phyloP scores from a whole-genome alignment of 495 filamentous ascomycete species.

The Lasiosphaeria ovina region DNA sequence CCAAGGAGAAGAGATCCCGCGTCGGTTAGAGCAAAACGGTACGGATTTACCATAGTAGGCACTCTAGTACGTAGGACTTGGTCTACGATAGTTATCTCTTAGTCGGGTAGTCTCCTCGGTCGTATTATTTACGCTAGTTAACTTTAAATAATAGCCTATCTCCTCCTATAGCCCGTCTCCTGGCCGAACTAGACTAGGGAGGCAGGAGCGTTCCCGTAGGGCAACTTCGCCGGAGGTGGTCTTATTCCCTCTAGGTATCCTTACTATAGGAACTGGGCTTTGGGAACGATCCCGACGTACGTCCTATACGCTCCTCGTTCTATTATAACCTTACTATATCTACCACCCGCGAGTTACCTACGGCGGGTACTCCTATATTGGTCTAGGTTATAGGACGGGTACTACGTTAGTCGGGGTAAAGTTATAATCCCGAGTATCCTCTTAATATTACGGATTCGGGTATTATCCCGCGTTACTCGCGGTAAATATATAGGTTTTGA shows the following conservation, averaged over 20 bases:
- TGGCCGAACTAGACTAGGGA: too few species aligned
- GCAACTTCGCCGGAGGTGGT: not conserved
- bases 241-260: not conserved
- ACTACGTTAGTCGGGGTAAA: not conserved
- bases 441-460: not conserved
- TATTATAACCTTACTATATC: slow-evolving; percentile 1
- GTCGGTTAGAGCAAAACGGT: too few species aligned
- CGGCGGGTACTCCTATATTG: not conserved
- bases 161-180: too few species aligned
- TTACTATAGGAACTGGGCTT: too few species aligned
- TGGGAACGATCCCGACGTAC: too few species aligned
- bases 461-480: not conserved
- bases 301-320: not conserved
- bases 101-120: too few species aligned
- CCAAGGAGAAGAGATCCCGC: too few species aligned
- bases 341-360: not conserved
- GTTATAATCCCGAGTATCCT: not conserved
- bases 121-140: too few species aligned
- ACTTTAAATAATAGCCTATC: too few species aligned
- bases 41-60: too few species aligned
- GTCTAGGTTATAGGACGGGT: not conserved
- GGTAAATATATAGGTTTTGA: not conserved
- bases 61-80: too few species aligned
- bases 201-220: not conserved
- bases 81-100: too few species aligned